Evolutionary conservation across 192 early-diverging fungal genomes (phyloP), one percentile per base, ranked within the genome.

Genomic region (Haplosporangium gracile): DNA sequence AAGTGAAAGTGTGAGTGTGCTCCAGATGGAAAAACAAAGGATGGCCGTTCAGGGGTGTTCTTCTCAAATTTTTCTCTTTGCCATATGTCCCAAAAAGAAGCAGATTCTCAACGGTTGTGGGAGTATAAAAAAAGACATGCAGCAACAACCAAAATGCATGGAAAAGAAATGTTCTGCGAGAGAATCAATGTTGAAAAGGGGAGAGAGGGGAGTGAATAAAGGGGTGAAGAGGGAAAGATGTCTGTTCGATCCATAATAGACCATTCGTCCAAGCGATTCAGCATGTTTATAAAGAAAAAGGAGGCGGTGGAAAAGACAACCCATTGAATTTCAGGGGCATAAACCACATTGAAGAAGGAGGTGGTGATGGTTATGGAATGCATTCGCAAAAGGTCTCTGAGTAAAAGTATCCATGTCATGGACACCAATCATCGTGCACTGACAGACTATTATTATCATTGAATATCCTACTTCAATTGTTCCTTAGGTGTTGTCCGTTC

Each of bases 401-500:
- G n/a, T 32, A 32, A 1, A 32, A 9, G 26, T 29, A 13, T 32
- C 29, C 26, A 26, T 26, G 60, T 4, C 60, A 32, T 32, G 29
- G 26, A 34, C 11, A 32, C 22, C 2, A 4, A 45, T 20, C 40
- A n/a, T 26, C 43, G 49, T 72, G 71, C 26, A 1, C 11, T n/a
- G 71, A 40, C 70, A 60, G 60, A 79, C 26, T 69, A 40, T 22
- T 34, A 26, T 38, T 71, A 36, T 34, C 49, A 29, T 69, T 9
- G 5, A 39, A 8, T 1, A 24, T 43, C 13, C 26, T 18, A 32
- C 7, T 76, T n/a, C 29, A 20, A 15, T 71, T 16, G 0, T 70
- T 20, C 38, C 16, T 4, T 68, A 83, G 84, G 84, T 32, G 84
- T 72, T 29, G 69, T 81, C 72, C 84, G 79, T 69, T 60, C 78